Evolutionary conservation across 148 eudicot species (phyloP).

Genomic region (Gaultheria prostrata): DNA sequence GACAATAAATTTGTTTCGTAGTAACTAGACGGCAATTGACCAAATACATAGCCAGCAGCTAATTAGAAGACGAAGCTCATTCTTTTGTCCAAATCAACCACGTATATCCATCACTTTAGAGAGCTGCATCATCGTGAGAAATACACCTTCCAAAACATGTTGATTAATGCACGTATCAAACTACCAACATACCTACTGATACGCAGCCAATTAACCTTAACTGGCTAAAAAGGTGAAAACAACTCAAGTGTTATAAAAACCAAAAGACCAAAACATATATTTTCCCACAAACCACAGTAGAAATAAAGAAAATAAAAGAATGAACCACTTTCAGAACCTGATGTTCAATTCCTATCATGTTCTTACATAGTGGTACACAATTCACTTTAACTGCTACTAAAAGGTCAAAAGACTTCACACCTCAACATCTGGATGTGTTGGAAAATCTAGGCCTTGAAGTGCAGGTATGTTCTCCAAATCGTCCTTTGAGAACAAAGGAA

Average conservation of each 20-base stretch:
- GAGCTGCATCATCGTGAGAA: neutral
- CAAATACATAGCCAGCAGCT: neutral
- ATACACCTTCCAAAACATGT: neutral
- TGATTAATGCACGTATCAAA: neutral
- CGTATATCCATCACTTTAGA: neutral
- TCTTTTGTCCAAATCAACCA: neutral
- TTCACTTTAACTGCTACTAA: neutral
- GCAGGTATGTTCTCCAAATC: constrained; percentile 70
- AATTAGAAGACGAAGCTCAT: neutral
- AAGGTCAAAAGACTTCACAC: constrained; percentile 21
- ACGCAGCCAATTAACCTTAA: neutral
- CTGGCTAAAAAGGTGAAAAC: neutral
- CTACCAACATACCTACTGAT: neutral
- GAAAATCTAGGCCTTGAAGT: constrained; percentile 70
- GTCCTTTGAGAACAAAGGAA: constrained; percentile 76
- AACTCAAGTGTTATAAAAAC: neutral
- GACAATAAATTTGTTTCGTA: too few species aligned
- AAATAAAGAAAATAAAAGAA: neutral
- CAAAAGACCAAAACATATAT: neutral
- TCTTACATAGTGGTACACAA: neutral
- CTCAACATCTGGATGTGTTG: constrained; percentile 52
- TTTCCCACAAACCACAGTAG: neutral
- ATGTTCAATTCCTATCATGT: constrained; percentile 4
- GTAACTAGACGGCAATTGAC: too few species aligned
- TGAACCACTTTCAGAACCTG: constrained; percentile 5